Percentiles rank a stretch among this genome's conserved stretches.
Conservation (phyloP, 2,329 filamentous ascomycete species). For the Arthrinium phaeospermum region DNA sequence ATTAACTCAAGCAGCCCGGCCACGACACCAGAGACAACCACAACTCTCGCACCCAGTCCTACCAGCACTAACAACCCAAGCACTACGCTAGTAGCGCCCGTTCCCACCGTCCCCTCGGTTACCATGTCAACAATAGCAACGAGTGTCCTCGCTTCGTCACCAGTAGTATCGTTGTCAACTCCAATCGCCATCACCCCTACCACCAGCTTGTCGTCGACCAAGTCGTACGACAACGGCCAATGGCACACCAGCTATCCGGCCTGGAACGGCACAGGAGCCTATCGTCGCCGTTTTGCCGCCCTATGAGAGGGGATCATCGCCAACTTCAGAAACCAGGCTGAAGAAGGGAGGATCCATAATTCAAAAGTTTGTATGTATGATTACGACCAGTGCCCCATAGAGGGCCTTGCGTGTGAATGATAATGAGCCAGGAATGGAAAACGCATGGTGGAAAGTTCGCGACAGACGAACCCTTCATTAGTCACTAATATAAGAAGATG, state of each 20-base stretch:
- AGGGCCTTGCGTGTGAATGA: background rate
- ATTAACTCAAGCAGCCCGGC: background rate
- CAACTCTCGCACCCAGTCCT: background rate
- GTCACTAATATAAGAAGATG: background rate
- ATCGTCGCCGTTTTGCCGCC: background rate
- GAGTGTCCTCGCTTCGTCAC: background rate
- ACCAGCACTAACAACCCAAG: background rate
- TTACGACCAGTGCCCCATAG: conserved; percentile 5
- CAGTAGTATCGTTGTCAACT: background rate
- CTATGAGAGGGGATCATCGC: background rate
- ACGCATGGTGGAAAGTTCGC: background rate
- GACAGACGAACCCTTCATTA: background rate
- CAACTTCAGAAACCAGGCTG: background rate
- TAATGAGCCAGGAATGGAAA: conserved; percentile 1
- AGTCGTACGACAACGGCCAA: conserved; percentile 23
- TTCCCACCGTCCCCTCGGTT: conserved; percentile 8
- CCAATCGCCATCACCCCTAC: background rate
- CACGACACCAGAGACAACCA: background rate
- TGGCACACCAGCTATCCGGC: conserved; percentile 24
- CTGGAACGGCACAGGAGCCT: conserved; percentile 22
- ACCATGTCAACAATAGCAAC: background rate
- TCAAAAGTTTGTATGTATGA: conserved; percentile 6
- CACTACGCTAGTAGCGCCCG: background rate
- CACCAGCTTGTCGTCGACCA: conserved; percentile 13
- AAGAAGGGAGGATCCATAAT: background rate